Evolutionary conservation across 345 rosid genomes (phyloP).

Genomic region (Citrus mangshanensis): DNA sequence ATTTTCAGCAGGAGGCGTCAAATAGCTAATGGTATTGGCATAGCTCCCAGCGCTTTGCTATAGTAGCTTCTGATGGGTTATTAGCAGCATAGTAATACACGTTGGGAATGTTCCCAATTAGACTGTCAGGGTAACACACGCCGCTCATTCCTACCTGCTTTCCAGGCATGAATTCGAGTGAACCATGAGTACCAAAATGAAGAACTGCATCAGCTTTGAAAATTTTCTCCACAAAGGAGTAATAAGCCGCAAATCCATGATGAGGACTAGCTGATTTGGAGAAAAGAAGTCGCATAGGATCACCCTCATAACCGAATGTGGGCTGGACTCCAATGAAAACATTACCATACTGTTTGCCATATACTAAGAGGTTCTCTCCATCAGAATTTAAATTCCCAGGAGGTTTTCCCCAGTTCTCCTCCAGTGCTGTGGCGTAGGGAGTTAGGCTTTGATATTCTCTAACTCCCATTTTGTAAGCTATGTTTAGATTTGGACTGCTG

Average conservation of each 20-base stretch:
- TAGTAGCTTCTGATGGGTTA: conserved; percentile 97
- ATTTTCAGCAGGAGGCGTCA: conserved; percentile 99
- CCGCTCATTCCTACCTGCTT: conserved; percentile 99
- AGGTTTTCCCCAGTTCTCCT: conserved; percentile 99
- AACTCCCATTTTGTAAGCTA: conserved; percentile 92
- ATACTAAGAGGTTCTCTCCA: conserved; percentile 89
- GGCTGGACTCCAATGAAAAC: conserved; percentile 98
- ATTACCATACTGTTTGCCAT: conserved; percentile 89
- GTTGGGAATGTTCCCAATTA: conserved; percentile 95
- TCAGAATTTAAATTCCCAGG: conserved; percentile 96
- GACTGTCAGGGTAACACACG: conserved; percentile 90
- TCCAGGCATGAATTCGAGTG: conserved; percentile 98
- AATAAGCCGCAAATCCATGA: conserved; percentile 96
- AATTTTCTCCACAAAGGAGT: conserved; percentile 91
- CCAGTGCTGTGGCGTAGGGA: conserved; percentile 77
- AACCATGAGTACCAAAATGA: conserved; percentile 98
- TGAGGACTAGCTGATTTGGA: conserved; percentile 98
- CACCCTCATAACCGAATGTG: conserved; percentile 98
- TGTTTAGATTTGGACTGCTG: conserved; percentile 89
- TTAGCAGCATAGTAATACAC: conserved; percentile 96
- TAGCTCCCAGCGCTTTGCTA: conserved; percentile 97
- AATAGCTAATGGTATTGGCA: conserved; percentile 92
- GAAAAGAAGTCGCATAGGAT: conserved; percentile 96
- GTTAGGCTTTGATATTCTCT: conserved; percentile 82
- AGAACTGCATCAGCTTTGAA: conserved; percentile 97